These are phyloP conservation scores for Calonectria pseudoreteaudii DNA, from an alignment of 2,329 filamentous ascomycete species.

Conservation along the genomic window DNA sequence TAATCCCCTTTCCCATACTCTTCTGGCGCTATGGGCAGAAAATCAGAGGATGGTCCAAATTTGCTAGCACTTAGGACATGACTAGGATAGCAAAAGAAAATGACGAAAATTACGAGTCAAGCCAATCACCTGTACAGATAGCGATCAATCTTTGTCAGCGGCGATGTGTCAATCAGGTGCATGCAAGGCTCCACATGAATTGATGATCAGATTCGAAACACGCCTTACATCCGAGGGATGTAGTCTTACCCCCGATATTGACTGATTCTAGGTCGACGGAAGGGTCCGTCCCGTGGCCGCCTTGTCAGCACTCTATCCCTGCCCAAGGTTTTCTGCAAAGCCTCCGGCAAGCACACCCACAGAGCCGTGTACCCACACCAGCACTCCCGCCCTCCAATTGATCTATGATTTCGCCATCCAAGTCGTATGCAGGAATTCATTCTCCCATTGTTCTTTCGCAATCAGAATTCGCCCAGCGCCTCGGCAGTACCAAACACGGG, in stretches of 20 bases:
- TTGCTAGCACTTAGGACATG: neutral
- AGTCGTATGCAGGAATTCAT: neutral
- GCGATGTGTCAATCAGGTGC: neutral
- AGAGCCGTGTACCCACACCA: neutral
- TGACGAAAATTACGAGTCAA: neutral
- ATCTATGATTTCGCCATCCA: neutral
- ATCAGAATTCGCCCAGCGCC: neutral
- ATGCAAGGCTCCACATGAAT: neutral
- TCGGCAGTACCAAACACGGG: neutral
- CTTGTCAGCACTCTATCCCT: neutral
- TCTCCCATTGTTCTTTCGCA: neutral
- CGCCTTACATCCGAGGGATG: neutral
- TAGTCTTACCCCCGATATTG: neutral
- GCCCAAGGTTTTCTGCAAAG: neutral
- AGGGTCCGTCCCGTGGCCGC: neutral
- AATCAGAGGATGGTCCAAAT: neutral
- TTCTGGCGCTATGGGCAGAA: neutral
- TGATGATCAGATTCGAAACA: neutral
- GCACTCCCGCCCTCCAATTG: neutral
- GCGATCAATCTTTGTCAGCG: neutral
- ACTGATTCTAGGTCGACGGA: neutral
- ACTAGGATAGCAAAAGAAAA: neutral
- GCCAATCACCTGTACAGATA: neutral
- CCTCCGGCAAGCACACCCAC: neutral
- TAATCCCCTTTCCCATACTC: neutral